Percentiles rank a stretch among this genome's conserved stretches.
These are phyloP conservation scores for Botrytis squamosa DNA, from an alignment of 2,329 filamentous ascomycete genomes.

Conservation along the genomic window DNA sequence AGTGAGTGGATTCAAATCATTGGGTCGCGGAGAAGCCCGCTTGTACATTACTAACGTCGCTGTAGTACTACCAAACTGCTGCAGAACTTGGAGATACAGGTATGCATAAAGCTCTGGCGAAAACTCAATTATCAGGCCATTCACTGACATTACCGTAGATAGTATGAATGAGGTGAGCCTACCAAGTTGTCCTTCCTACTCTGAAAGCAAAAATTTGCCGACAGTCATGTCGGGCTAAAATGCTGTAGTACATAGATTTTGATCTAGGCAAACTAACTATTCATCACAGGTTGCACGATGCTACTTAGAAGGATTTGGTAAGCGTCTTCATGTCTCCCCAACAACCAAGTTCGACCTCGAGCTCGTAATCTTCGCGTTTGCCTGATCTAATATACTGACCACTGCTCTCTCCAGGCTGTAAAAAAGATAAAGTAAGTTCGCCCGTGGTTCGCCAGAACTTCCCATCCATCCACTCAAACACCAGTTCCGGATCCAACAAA, in stretches of 20 bases:
- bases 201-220: conserved; percentile 10
- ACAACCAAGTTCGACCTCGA: conserved; percentile 4
- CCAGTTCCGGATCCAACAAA: conserved; percentile 11
- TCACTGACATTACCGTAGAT: conserved; percentile 53
- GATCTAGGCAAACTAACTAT: conserved; percentile 19
- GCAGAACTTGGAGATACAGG: conserved; percentile 91
- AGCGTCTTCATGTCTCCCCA: not conserved
- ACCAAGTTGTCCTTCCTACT: conserved; percentile 1
- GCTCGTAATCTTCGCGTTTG: conserved; percentile 15
- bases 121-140: conserved; percentile 20
- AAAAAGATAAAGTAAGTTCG: conserved; percentile 91
- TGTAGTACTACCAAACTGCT: conserved; percentile 94
- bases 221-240: not conserved
- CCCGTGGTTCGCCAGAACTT: not conserved
- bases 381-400: conserved; percentile 19
- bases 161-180: conserved; percentile 83
- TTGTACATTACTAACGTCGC: conserved; percentile 29
- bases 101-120: conserved; percentile 41
- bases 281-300: conserved; percentile 65
- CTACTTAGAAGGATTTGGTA: conserved; percentile 90
- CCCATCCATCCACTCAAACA: conserved; percentile 20
- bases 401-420: conserved; percentile 50
- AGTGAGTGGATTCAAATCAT: conserved; percentile 45
- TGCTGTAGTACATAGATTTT: conserved; percentile 17
- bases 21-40: conserved; percentile 32